Conservation (phyloP, 2,329 filamentous ascomycete genomes). For the Scedosporium minutisporum region DNA sequence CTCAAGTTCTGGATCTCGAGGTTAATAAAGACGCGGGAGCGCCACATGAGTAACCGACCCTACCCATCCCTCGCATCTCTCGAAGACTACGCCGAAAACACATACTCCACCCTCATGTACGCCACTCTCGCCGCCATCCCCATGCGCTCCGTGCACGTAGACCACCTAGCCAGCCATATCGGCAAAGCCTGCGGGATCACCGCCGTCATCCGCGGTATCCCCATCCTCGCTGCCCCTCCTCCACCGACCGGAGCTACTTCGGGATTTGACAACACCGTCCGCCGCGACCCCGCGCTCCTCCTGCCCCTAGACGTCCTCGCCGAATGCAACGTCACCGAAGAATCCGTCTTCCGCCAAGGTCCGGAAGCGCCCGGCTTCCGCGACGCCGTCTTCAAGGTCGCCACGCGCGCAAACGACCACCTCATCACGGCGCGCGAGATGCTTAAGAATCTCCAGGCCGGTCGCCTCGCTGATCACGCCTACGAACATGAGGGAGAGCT, state of each 20-base stretch:
- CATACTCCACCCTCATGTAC: slow-evolving; percentile 88
- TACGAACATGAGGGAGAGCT: slow-evolving; percentile 75
- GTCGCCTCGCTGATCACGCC: slow-evolving; percentile 68
- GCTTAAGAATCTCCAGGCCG: slow-evolving; percentile 68
- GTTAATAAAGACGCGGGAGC: slow-evolving; percentile 71
- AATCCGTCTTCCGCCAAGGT: slow-evolving; percentile 77
- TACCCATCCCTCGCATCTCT: slow-evolving; percentile 64
- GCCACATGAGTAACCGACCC: slow-evolving; percentile 73
- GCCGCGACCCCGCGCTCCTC: slow-evolving; percentile 48
- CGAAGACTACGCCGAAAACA: slow-evolving; percentile 87
- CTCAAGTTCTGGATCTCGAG: slow-evolving; percentile 67
- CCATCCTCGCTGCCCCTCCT: slow-evolving; percentile 69
- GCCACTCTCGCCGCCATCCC: slow-evolving; percentile 72
- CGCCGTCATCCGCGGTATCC: slow-evolving; percentile 77
- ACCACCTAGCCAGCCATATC: slow-evolving; percentile 90
- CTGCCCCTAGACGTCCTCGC: slow-evolving; percentile 88
- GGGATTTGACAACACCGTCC: slow-evolving; percentile 22
- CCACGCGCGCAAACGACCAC: slow-evolving; percentile 90
- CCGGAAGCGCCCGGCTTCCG: slow-evolving; percentile 69
- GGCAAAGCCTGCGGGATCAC: slow-evolving; percentile 88
- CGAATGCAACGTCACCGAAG: slow-evolving; percentile 68
- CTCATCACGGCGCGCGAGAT: slow-evolving; percentile 89
- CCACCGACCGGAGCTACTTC: slow-evolving; percentile 34
- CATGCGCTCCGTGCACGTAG: slow-evolving; percentile 71
- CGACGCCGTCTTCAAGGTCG: slow-evolving; percentile 85